A percentile compares a stretch with the other conserved stretches of the same genome.
phyloP scores from a whole-genome alignment of 78 protist species.

The Tieghemostelium lacteum region DNA sequence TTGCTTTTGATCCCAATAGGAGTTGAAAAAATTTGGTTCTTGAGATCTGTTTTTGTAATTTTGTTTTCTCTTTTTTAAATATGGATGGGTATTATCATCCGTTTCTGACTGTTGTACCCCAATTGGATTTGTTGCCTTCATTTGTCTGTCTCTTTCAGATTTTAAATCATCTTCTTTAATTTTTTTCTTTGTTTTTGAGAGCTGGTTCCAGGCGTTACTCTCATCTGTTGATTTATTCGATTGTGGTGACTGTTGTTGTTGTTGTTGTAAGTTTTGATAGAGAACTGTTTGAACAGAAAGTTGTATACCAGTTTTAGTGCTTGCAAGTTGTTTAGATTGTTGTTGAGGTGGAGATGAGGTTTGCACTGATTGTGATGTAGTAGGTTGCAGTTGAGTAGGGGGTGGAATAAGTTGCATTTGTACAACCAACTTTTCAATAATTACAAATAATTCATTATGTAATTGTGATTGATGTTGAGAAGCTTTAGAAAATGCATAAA shows the following conservation, averaged over 20 bases:
- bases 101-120: background rate
- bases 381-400: slow-evolving; percentile 4
- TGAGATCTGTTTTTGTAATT: background rate
- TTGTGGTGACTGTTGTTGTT: background rate
- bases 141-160: slow-evolving; percentile 42
- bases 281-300: background rate
- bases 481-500: slow-evolving; percentile 27
- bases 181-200: slow-evolving; percentile 17
- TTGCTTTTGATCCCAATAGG: slow-evolving; percentile 28
- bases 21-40: background rate
- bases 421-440: slow-evolving; percentile 24
- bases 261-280: slow-evolving; percentile 35
- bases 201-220: slow-evolving; percentile 5
- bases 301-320: background rate
- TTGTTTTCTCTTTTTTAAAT: background rate
- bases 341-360: background rate
- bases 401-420: slow-evolving; percentile 23
- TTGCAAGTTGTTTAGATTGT: background rate
- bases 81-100: background rate
- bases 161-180: slow-evolving; percentile 37
- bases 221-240: background rate
- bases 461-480: slow-evolving; percentile 24
- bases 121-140: slow-evolving; percentile 18
- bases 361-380: background rate
- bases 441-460: slow-evolving; percentile 24